These are phyloP conservation scores for Scheffersomyces cryptocercus DNA, from an alignment of 1,139 yeast species.

Conservation along the genomic window DNA sequence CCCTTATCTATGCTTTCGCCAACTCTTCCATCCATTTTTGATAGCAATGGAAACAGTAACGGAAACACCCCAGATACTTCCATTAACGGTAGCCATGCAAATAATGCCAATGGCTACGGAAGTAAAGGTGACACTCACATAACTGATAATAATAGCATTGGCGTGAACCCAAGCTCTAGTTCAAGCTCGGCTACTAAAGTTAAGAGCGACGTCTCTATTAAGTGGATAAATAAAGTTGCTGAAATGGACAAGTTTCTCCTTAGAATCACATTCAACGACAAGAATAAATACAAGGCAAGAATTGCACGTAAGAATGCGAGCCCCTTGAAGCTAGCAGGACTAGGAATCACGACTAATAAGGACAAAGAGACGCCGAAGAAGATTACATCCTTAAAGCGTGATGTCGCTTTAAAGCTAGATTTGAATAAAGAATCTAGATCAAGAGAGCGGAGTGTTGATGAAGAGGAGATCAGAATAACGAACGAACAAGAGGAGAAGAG, in stretches of 20 bases:
- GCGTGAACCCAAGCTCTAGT: neutral
- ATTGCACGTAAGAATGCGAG: conserved; percentile 2
- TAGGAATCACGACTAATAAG: conserved; percentile 19
- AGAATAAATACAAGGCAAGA: conserved; percentile 15
- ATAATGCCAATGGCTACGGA: neutral
- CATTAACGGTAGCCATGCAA: neutral
- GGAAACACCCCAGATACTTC: neutral
- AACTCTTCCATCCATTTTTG: conserved; percentile 35
- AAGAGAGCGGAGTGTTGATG: neutral
- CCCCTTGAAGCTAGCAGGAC: conserved; percentile 16
- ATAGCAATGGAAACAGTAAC: conserved; percentile 3
- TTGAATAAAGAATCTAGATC: neutral
- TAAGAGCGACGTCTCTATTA: neutral
- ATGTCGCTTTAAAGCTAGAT: neutral
- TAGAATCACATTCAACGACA: conserved; percentile 26
- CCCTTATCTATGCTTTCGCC: conserved; percentile 38
- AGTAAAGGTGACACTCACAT: neutral
- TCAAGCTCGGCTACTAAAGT: too few species aligned
- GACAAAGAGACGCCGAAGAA: conserved; percentile 1
- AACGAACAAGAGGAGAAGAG: conserved; percentile 2
- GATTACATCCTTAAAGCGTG: neutral
- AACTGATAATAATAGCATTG: neutral
- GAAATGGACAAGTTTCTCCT: conserved; percentile 23
- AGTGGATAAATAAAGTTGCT: conserved; percentile 32
- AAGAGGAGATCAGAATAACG: conserved; percentile 5